Evolutionary conservation across 108 stramenopile species (phyloP), one percentile per base, ranked within the genome.

Genomic region (Discostella pseudostelligera): DNA sequence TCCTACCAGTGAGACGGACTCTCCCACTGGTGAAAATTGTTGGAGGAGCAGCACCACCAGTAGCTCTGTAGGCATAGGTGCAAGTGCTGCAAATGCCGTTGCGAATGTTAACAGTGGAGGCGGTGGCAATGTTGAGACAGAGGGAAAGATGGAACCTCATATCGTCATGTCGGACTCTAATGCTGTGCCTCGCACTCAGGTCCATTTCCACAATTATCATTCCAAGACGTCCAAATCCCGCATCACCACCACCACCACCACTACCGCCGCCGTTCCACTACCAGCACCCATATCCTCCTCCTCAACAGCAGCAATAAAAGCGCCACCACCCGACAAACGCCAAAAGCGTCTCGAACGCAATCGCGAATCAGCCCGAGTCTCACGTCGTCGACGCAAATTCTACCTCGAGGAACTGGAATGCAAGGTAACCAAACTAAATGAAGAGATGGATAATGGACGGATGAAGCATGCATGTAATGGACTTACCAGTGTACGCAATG

Each of bases 361-460:
- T 65, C 89, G 97, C 16, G 95, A 97, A 77, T 96, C 95, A 12
- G 97, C 97, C 6, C 84, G 95, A 1, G 79, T 90, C 14, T 93
- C 91, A 21, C 87, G 97, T 3, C 81, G 94, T 8, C 78, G 96
- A 13, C 80, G 96, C 57, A 98, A 98, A 78, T 84, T 93, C 43
- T 93, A 98, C 67, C 83, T 98, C n/a, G 96, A 96, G 80, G 93
- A 92, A 20, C 71, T 98, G 43, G 96, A 97, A 69, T 82, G 82
- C 22, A 78, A 79, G 39, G 97, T 97, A 22, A 70, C 66, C 5
- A 60, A 59, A 2, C 50, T 96, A 11, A 69, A 69, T 20, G 75
- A 77, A 10, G 84, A 92, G 55, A 87, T 95, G 83, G 96, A 96
- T 78, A 53, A 59, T 14, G 90, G 92, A 16, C 70, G 96, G 22